Conservation (phyloP, 257 asterid genomes). For the Solanum pennellii region DNA sequence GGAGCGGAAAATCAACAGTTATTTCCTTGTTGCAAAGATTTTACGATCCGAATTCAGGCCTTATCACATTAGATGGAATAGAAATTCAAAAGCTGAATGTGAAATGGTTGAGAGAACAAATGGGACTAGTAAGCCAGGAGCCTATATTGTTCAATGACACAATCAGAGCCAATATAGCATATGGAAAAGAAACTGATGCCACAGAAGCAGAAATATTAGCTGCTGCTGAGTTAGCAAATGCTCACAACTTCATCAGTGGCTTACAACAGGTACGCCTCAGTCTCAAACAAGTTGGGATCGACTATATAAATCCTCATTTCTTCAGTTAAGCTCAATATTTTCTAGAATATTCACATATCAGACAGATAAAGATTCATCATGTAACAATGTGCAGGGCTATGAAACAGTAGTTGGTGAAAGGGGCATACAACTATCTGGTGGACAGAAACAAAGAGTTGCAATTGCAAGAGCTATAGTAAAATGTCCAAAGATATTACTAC, state of each 20-base stretch:
- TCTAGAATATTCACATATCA: not conserved
- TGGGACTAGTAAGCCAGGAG: slow-evolving; percentile 51
- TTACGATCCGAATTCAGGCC: slow-evolving; percentile 37
- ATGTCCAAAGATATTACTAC: slow-evolving; percentile 33
- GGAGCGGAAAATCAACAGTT: slow-evolving; percentile 50
- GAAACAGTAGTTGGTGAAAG: slow-evolving; percentile 41
- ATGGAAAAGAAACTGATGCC: slow-evolving; percentile 33
- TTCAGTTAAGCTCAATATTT: not conserved
- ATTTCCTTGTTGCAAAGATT: slow-evolving; percentile 42
- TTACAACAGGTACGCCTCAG: slow-evolving; percentile 18
- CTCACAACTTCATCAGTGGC: slow-evolving; percentile 34
- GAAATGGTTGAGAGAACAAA: slow-evolving; percentile 47
- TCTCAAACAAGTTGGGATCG: not conserved
- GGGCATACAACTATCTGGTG: slow-evolving; percentile 46
- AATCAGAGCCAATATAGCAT: slow-evolving; percentile 36
- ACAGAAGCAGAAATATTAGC: slow-evolving; percentile 33
- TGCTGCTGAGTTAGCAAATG: slow-evolving; percentile 44
- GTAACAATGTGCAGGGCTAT: slow-evolving; percentile 22
- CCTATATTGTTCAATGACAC: slow-evolving; percentile 38
- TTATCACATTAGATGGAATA: slow-evolving; percentile 25
- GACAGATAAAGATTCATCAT: not conserved
- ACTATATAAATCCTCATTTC: not conserved
- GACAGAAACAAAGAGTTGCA: slow-evolving; percentile 52
- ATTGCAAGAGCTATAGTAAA: slow-evolving; percentile 50
- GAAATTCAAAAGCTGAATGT: slow-evolving; percentile 17